Evolutionary conservation across 2,329 filamentous ascomycete genomes (phyloP).

Genomic region (Hypoxylon sp.): DNA sequence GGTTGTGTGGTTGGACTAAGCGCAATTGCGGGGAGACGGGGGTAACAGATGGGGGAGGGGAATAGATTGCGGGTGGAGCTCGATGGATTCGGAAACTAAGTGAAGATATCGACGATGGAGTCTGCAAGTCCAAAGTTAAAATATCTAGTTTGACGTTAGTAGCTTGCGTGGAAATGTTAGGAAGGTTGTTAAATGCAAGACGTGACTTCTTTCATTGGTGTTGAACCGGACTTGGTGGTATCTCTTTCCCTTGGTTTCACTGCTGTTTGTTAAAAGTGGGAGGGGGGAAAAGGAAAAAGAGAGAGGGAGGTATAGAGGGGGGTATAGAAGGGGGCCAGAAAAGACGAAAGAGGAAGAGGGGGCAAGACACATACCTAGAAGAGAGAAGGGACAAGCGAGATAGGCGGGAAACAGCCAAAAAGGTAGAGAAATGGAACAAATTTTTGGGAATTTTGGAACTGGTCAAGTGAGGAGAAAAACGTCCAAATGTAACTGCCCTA

Average conservation of each 20-base stretch:
- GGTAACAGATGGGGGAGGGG: slow-evolving; percentile 9
- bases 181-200: slow-evolving; percentile 13
- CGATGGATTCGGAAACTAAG: slow-evolving; percentile 32
- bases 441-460: slow-evolving; percentile 11
- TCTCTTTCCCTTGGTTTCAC: slow-evolving; percentile 16
- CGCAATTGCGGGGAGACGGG: slow-evolving; percentile 41
- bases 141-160: slow-evolving; percentile 21
- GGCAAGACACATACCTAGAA: slow-evolving; percentile 26
- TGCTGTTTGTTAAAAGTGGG: slow-evolving; percentile 24
- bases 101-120: slow-evolving; percentile 18
- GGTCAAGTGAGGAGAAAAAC: slow-evolving; percentile 35
- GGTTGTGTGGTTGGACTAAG: slow-evolving; percentile 30
- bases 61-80: slow-evolving; percentile 16
- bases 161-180: slow-evolving; percentile 19
- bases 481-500: slow-evolving; percentile 23
- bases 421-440: slow-evolving; percentile 22
- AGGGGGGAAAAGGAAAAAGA: slow-evolving; percentile 8
- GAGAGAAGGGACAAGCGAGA: slow-evolving; percentile 16
- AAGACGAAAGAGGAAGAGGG: slow-evolving; percentile 18
- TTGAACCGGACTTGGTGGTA: slow-evolving; percentile 6
- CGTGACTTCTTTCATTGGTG: slow-evolving; percentile 13
- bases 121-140: slow-evolving; percentile 28
- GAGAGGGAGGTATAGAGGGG: slow-evolving; percentile 2
- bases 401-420: slow-evolving; percentile 8
- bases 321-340: slow-evolving; percentile 11